phyloP scores from a whole-genome alignment of 2,329 filamentous ascomycete genomes.

The Thielaviopsis euricoi region DNA sequence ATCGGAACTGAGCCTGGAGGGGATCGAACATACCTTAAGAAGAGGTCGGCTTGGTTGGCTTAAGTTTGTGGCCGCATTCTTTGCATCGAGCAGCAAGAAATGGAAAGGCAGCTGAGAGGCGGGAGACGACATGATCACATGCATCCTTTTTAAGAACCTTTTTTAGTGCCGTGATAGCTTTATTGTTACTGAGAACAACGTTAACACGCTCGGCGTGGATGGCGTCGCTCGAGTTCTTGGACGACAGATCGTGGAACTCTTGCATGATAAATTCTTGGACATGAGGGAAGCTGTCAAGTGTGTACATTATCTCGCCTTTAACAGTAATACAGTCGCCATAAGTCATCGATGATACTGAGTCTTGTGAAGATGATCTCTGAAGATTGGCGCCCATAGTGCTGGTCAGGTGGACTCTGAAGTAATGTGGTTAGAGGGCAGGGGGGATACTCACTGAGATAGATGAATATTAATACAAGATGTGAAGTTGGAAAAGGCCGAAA shows the following conservation, averaged over 20 bases:
- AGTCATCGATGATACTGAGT: too few relatives aligned
- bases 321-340: too few relatives aligned
- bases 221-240: neutral
- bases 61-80: neutral
- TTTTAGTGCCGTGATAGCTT: neutral
- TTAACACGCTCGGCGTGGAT: slow-evolving; percentile 9
- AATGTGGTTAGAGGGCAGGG: too few relatives aligned
- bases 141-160: neutral
- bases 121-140: neutral
- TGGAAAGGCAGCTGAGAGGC: neutral
- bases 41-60: neutral
- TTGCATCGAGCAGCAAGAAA: neutral
- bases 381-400: too few relatives aligned
- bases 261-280: neutral
- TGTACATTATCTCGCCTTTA: neutral
- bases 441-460: too few relatives aligned
- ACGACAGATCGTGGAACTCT: neutral
- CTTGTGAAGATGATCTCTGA: too few relatives aligned
- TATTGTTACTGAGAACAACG: neutral
- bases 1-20: too few relatives aligned
- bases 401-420: too few relatives aligned
- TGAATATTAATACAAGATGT: too few relatives aligned
- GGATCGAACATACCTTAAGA: neutral
- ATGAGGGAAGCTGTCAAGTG: neutral
- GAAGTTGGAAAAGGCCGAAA: too few relatives aligned